A percentile compares a stretch with the other conserved stretches of the same genome.
These are phyloP conservation scores for Xylaria sp. DNA, from an alignment of 2,329 filamentous ascomycete genomes.

Conservation along the genomic window DNA sequence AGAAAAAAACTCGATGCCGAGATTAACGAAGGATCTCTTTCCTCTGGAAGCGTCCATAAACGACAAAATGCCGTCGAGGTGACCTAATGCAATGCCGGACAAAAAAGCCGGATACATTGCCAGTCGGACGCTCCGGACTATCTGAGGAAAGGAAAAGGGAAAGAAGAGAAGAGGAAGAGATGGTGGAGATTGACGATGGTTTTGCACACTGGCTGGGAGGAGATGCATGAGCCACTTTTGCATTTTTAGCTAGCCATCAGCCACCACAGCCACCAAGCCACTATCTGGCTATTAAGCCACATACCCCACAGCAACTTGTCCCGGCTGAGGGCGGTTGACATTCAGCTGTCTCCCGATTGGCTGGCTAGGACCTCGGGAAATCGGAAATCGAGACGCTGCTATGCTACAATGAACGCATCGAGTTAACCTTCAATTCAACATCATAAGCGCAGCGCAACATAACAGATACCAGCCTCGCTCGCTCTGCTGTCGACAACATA, in stretches of 20 bases:
- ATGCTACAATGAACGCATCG: conserved; percentile 40
- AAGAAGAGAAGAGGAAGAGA: conserved; percentile 24
- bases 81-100: conserved; percentile 34
- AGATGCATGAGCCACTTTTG: conserved; percentile 33
- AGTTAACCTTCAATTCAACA: conserved; percentile 23
- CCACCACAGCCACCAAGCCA: too few species aligned
- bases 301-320: too few species aligned
- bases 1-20: conserved; percentile 41
- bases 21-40: conserved; percentile 48
- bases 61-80: conserved; percentile 35
- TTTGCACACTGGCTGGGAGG: conserved; percentile 18
- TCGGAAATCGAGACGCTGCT: conserved; percentile 17
- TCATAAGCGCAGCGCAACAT: background rate
- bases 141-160: conserved; percentile 51
- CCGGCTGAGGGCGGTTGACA: conserved; percentile 26
- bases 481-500: background rate
- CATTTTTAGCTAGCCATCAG: too few species aligned
- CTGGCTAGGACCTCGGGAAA: conserved; percentile 32
- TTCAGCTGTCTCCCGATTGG: conserved; percentile 33
- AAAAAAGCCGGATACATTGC: conserved; percentile 27
- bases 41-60: conserved; percentile 40
- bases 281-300: too few species aligned
- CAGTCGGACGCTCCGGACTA: conserved; percentile 55
- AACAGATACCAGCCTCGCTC: background rate
- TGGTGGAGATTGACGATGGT: background rate